A percentile compares a stretch with the other conserved stretches of the same genome.
phyloP scores from a whole-genome alignment of 495 filamentous ascomycete genomes.

The Neurospora tetraspora region DNA sequence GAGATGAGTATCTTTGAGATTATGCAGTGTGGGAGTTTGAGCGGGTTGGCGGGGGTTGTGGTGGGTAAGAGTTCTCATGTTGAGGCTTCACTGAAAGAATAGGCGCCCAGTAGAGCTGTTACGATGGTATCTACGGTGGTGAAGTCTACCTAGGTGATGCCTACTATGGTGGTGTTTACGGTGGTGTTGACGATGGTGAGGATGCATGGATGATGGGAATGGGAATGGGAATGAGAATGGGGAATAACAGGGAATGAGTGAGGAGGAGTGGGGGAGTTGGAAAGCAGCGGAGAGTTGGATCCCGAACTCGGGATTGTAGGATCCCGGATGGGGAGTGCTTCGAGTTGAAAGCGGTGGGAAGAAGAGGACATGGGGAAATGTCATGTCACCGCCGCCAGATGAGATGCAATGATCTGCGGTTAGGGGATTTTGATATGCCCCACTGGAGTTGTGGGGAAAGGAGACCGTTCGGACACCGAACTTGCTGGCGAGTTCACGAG shows the following conservation, averaged over 20 bases:
- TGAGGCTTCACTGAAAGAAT: background rate
- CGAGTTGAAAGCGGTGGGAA: background rate
- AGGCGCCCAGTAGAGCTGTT: too few relatives aligned
- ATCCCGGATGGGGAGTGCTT: background rate
- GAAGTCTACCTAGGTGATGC: background rate
- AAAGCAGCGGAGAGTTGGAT: background rate
- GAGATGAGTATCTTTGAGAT: constrained; percentile 36
- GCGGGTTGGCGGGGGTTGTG: constrained; percentile 14
- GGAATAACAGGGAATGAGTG: background rate
- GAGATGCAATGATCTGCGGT: background rate
- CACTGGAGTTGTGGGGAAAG: background rate
- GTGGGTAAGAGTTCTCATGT: constrained; percentile 12
- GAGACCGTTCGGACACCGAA: background rate
- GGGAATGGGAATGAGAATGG: background rate
- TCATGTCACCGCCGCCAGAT: background rate
- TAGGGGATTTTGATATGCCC: background rate
- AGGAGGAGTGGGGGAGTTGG: background rate
- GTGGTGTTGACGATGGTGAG: background rate
- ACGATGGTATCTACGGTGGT: background rate
- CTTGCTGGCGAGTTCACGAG: background rate
- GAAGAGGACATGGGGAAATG: background rate
- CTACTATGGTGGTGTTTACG: background rate
- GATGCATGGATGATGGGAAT: too few relatives aligned
- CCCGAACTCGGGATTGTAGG: background rate
- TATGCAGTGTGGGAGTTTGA: constrained; percentile 27